Base-by-base conservation (phyloP, 2,329 filamentous ascomycete species). In the Cadophora luteo-olivacea region DNA sequence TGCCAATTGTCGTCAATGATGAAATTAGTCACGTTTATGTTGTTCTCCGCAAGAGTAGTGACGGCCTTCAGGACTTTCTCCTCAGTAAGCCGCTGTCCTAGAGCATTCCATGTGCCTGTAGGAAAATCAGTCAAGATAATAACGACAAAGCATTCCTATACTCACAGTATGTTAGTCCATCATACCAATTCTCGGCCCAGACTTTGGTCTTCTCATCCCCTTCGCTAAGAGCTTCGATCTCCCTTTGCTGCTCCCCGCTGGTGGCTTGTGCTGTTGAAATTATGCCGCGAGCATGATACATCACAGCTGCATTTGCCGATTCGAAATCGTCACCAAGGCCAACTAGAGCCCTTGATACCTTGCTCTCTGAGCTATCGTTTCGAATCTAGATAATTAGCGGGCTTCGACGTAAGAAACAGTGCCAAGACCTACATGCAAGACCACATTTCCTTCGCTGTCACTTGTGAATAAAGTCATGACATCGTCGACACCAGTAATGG, bases 1-100 rank as follows among this genome's bases (percentile, higher is more conserved):
- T 97, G 94, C 96, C 96, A 99, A 75, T 97, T 97, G 77, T 99
- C 96, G 74, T 99, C 96, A 70, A 99, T 97, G 70, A 98, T 97
- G 1, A 99, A 84, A 75, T 90, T 97, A 0, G 89, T 90, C 57
- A 98, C 85, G 52, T 91, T 89, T 75, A 99, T 92, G 0, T 90
- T 86, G 66, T 92, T 86, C 36, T 88, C 83, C 4, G 89, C 86
- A 12, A 99, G 82, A 1, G 86, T 84, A 68, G 93, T 88, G 0
- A 98, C 82, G 1, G 94, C 93, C 51, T 88, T 80, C 14, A 94
- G 83, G 16, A 99, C 87, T 74, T 93, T 97, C 24, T 92, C 84
- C 69, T 95, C 92, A 0, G 90, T 96, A 41, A 99, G 83, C 55
- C 90, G 83, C 75, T 97, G 93, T 0, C 96, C 96, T 0, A 99